Base-by-base conservation (phyloP, 2,329 filamentous ascomycete genomes). In the Chaetoscypha palmicola region DNA sequence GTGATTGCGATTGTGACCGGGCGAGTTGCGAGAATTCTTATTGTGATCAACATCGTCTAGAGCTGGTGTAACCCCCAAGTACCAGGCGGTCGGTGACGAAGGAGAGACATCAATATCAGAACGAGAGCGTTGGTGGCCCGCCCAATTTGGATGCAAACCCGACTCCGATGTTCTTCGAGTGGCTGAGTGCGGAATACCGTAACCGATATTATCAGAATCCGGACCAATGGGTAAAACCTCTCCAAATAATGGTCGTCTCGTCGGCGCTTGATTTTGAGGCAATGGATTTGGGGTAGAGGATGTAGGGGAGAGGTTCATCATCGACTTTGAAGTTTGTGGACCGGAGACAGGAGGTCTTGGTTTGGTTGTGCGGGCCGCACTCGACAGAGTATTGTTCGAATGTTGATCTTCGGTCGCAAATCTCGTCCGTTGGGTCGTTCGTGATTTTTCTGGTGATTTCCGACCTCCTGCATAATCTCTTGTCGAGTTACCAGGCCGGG, bases 141-240 rank as follows among this genome's bases (percentile, higher is more conserved):
- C 49, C 40, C 62, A 58, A 49, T 63, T 68, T 53, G 72, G 73
- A 49, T 74, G 71, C 51, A 84, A 64, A 59, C 73, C 79, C n/a
- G 84, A 81, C 58, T 90, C 86, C 33, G 84, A 86, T 17, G 81
- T 81, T 62, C 82, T 74, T 50, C 82, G 70, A 47, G 71, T 68
- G 39, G 73, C 67, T 38, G 67, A 57, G 24, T 64, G 48, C 36
- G 59, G 51, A 51, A 84, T 83, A 40, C 81, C 81, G 65, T 78
- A 79, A 4, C 77, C 79, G 40, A 70, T 67, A 38, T 72, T 66
- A 16, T 69, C 63, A 20, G 70, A 59, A 52, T 76, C 70, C 55
- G 69, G 70, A 53, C 77, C 71, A 28, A 77, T 70, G n/a, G 77
- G 73, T 21, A 79, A 66, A 53, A 90, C 74, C 63, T 90, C 86